Evolutionary conservation across 352 stramenopile genomes (phyloP).

Genomic region (Phytophthora pisi): DNA sequence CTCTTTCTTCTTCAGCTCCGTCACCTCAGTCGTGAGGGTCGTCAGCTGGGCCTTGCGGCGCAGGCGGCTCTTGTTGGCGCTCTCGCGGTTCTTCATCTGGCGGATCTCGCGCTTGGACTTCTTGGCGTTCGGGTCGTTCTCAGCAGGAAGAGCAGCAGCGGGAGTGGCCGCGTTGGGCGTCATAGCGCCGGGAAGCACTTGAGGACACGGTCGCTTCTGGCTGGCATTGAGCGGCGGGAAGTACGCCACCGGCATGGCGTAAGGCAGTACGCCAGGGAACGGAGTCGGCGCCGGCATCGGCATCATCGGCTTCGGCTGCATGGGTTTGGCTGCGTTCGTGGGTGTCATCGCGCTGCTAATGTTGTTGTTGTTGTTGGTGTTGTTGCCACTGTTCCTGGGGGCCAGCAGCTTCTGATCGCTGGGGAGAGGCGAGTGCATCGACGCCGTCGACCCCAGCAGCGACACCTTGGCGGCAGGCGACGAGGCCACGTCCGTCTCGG

Average conservation of each 20-base stretch:
- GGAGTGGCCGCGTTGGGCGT: not conserved
- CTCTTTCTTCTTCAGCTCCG: constrained; percentile 70
- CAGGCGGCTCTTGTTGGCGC: constrained; percentile 80
- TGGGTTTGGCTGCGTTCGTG: constrained; percentile 3
- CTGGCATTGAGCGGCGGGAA: constrained; percentile 46
- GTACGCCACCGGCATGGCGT: constrained; percentile 69
- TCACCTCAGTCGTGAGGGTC: constrained; percentile 62
- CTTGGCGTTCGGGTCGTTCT: constrained; percentile 45
- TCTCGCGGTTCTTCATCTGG: constrained; percentile 90
- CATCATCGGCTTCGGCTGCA: constrained; percentile 9
- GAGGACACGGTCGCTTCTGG: constrained; percentile 63
- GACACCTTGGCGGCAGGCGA: constrained; percentile 25
- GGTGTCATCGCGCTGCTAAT: not conserved
- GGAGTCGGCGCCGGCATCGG: constrained; percentile 2
- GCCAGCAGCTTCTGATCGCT: constrained; percentile 33
- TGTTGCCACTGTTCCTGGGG: constrained; percentile 8
- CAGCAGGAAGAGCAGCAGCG: not conserved
- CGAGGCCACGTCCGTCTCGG: constrained; percentile 15
- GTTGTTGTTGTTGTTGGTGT: not conserved
- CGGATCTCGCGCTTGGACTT: constrained; percentile 85
- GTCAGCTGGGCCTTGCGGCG: constrained; percentile 74
- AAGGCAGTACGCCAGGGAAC: constrained; percentile 49
- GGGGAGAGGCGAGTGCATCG: constrained; percentile 26
- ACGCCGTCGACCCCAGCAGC: constrained; percentile 15
- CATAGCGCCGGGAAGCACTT: constrained; percentile 41